Base-by-base conservation (phyloP, 169 alveolate genomes). In the Plasmodium relictum region DNA sequence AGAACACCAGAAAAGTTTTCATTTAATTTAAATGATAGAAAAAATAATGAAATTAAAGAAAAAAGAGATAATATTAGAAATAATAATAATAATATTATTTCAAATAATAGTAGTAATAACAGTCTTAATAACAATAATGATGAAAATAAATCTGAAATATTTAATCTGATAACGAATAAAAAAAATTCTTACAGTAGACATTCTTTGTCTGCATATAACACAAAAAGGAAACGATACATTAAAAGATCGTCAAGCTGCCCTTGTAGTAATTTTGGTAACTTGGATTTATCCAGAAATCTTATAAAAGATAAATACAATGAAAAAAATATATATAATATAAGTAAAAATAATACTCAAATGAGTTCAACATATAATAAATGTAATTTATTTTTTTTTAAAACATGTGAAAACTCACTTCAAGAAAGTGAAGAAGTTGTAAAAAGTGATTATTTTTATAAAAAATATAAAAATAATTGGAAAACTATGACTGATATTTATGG, bases 91-190 rank as follows among this genome's bases (percentile, higher is more conserved):
- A 54, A 12, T 54, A 54, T 18, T 54, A 54, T 12, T 16, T 24
- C 16, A 18, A 54, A 54, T 18, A 54, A 22, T 18, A 16, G 63
- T 54, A 54, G 22, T 26, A 10, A 48, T 14, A 58, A 50, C 5
- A 71, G 26, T 18, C 65, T 59, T 18, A 71, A 9, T 10, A 71
- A 71, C 6, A n/a, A 45, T 37, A 66, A 9, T 76, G 89, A 76
- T 63, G 56, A 24, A 24, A 76, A 65, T 26, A 18, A 63, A n/a
- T 78, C 80, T 4, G 89, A 78, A 78, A 78, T 63, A 31, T 78
- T 16, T 78, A 63, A 63, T 24, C 65, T 78, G 41, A 62, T 37
- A 63, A 37, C 7, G 26, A 66, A 45, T 45, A 56, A 39, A 41
- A 78, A 31, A 3, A 7, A 65, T n/a, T 54, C 41, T 6, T 10